Conservation (phyloP, 2,329 filamentous ascomycete species). For the Fusarium anthophilum region DNA sequence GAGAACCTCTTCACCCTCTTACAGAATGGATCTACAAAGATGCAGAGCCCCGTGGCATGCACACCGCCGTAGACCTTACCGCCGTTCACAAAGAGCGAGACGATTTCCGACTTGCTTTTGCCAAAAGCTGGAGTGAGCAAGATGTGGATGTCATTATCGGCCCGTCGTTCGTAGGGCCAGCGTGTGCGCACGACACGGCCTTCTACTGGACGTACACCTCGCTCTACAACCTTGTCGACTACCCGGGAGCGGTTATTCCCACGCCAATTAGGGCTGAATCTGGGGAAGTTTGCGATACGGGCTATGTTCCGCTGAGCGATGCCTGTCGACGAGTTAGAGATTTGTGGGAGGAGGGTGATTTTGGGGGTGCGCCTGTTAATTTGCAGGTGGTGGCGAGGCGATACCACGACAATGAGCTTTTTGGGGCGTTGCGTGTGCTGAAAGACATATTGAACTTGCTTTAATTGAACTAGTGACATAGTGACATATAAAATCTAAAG, state of each 20-base stretch:
- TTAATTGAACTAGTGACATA: background rate
- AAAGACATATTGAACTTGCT: constrained; percentile 14
- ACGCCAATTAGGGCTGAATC: constrained; percentile 43
- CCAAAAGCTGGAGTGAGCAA: constrained; percentile 47
- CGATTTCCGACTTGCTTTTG: constrained; percentile 46
- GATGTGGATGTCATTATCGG: constrained; percentile 51
- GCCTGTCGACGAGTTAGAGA: constrained; percentile 43
- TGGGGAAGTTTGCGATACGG: constrained; percentile 38
- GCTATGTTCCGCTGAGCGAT: constrained; percentile 42
- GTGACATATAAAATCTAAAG: background rate
- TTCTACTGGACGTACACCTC: constrained; percentile 52
- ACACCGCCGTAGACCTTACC: constrained; percentile 26
- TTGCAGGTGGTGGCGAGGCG: constrained; percentile 49
- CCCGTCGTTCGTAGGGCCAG: constrained; percentile 50
- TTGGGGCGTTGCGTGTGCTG: constrained; percentile 42
- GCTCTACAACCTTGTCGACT: constrained; percentile 51
- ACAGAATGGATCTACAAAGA: constrained; percentile 52
- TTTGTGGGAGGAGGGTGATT: constrained; percentile 47
- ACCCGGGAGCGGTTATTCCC: constrained; percentile 44
- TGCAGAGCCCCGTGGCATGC: constrained; percentile 37
- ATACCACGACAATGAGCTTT: constrained; percentile 49
- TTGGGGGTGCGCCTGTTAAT: constrained; percentile 46
- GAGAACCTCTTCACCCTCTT: constrained; percentile 56
- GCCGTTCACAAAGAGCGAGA: constrained; percentile 39
- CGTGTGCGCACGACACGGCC: constrained; percentile 49